These are phyloP conservation scores for Sporothrix brasiliensis DNA, from an alignment of 2,329 filamentous ascomycete species.

Conservation along the genomic window DNA sequence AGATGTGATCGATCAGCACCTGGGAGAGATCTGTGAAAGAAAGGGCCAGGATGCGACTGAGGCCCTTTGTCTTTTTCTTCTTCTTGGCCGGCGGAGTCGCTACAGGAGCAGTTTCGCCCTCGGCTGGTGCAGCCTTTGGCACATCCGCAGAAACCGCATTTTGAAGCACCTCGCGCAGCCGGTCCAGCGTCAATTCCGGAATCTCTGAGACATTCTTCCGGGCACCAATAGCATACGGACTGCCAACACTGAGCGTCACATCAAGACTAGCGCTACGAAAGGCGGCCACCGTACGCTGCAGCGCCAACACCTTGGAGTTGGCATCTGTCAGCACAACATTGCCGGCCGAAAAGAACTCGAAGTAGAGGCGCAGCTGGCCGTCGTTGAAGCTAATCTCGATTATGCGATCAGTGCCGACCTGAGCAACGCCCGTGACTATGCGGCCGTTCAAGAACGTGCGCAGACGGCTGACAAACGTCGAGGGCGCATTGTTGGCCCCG, in stretches of 20 bases:
- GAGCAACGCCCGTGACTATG: constrained; percentile 75
- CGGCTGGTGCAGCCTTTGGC: constrained; percentile 37
- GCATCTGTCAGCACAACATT: constrained; percentile 92
- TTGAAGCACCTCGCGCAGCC: constrained; percentile 69
- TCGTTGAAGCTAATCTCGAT: constrained; percentile 93
- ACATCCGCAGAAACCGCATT: constrained; percentile 56
- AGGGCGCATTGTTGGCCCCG: constrained; percentile 59
- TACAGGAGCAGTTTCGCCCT: neutral
- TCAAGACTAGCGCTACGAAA: constrained; percentile 37
- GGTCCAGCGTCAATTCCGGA: constrained; percentile 72
- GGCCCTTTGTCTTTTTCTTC: constrained; percentile 74
- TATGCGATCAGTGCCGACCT: constrained; percentile 91
- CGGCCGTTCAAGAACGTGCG: constrained; percentile 88
- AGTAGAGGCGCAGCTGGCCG: constrained; percentile 80
- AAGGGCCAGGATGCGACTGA: constrained; percentile 78
- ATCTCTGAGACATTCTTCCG: constrained; percentile 81
- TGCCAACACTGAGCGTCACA: constrained; percentile 36
- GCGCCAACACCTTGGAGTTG: constrained; percentile 76
- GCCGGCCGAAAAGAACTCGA: constrained; percentile 94
- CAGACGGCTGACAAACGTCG: constrained; percentile 79
- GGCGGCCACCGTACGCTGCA: constrained; percentile 59
- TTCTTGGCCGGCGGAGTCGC: constrained; percentile 21
- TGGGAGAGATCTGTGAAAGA: constrained; percentile 89
- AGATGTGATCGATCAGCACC: constrained; percentile 81
- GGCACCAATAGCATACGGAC: constrained; percentile 61